A percentile compares a stretch with the other conserved stretches of the same genome.
phyloP scores from a whole-genome alignment of 768 basidiomycete genomes.

The Lactarius tabidus region DNA sequence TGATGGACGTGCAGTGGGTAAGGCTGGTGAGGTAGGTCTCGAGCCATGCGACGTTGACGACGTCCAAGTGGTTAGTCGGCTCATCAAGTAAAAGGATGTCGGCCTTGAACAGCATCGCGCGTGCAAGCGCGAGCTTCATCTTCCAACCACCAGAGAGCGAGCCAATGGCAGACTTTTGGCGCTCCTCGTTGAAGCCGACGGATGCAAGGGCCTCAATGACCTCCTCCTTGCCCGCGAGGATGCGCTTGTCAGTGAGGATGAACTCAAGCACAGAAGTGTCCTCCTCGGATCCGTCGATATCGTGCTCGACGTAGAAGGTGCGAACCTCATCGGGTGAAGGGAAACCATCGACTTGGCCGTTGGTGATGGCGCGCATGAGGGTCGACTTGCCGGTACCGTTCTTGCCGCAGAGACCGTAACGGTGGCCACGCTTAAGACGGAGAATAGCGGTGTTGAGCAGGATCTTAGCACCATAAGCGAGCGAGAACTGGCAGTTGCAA shows the following conservation, averaged over 20 bases:
- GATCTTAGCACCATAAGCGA: slow-evolving; percentile 98
- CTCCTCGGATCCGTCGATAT: slow-evolving; percentile 93
- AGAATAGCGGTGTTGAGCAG: slow-evolving; percentile 93
- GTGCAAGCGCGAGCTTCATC: slow-evolving; percentile 98
- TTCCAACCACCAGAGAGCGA: slow-evolving; percentile 98
- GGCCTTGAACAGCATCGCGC: slow-evolving; percentile 97
- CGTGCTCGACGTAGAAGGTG: slow-evolving; percentile 99
- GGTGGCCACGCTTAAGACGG: slow-evolving; percentile 97
- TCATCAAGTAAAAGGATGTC: slow-evolving; percentile 96
- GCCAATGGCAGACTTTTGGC: slow-evolving; percentile 83
- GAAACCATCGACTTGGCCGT: slow-evolving; percentile 97
- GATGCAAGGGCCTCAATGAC: slow-evolving; percentile 76
- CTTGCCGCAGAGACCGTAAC: slow-evolving; percentile 97
- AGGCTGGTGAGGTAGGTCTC: slow-evolving; percentile 88
- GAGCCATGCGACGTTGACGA: slow-evolving; percentile 96
- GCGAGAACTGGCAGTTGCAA: slow-evolving; percentile 98
- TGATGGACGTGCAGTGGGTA: slow-evolving; percentile 93
- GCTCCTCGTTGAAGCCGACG: slow-evolving; percentile 87
- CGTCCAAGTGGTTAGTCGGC: slow-evolving; percentile 96
- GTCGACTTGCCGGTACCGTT: slow-evolving; percentile 98
- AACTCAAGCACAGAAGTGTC: slow-evolving; percentile 88
- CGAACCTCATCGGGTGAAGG: slow-evolving; percentile 95
- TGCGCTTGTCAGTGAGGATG: slow-evolving; percentile 80
- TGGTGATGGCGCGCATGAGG: slow-evolving; percentile 90
- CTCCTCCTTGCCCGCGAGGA: slow-evolving; percentile 66